Base-by-base conservation (phyloP, 83 land plant species). In the Picea mariana region DNA sequence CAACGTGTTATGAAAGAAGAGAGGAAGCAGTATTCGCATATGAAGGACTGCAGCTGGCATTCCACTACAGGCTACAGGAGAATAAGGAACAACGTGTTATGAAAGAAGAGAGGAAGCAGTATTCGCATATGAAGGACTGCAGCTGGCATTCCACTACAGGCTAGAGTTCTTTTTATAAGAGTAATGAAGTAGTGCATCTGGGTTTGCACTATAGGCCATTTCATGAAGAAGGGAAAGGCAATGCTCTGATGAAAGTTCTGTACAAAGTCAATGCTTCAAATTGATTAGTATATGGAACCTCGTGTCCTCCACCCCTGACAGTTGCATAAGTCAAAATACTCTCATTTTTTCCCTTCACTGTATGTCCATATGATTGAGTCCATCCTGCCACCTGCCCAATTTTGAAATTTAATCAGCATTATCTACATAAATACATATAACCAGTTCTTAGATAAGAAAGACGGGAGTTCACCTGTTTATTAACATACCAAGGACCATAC, bases 401-500 rank as follows among this genome's bases (percentile, higher is more conserved):
- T 71, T 31, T 17, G 21, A 71, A 71, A 31, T 18, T 5, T 71
- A 18, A 11, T 42, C 47, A 42, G 47, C 47, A 71, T 71, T 5
- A 5, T 6, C 16, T 67, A 27, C 6, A 31, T 13, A 16, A 4
- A 67, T 31, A 12, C 34, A 23, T 67, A 16, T 13, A 27, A 67
- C 34, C 16, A 27, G 34, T 31, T 13, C 18, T 4, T 31, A 3
- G 34, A 67, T 11, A 27, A 67, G 23, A 38, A 34, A 34, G 34
- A 34, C 34, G 34, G 34, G 34, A 34, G 34, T 34, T 34, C 34
- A 34, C 34, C 85, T 83, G 85, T 47, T 78, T 23, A 6, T 79
- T 18, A 49, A 69, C 75, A 59, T 82, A 73, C 91, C 91, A 89
- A 21, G 87, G 77, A 24, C 81, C 85, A 82, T 89, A 89, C 9